Conservation (phyloP, 495 filamentous ascomycete genomes). For the Penicillium salamii region DNA sequence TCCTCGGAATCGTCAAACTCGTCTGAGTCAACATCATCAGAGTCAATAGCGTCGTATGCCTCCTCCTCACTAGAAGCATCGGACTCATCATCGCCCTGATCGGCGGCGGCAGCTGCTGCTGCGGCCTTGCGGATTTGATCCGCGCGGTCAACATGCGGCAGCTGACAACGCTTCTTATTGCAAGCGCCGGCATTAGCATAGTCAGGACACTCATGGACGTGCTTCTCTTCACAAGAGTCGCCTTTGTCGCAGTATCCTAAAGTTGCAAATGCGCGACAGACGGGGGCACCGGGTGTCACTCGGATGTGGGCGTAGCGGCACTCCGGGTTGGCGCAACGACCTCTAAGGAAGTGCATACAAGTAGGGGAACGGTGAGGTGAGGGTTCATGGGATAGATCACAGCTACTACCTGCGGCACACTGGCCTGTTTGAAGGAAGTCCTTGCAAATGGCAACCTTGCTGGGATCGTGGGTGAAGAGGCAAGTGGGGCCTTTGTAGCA, state of each 20-base stretch:
- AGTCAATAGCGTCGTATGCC: constrained; percentile 68
- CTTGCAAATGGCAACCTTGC: constrained; percentile 89
- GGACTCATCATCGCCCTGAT: constrained; percentile 57
- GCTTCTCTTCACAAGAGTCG: constrained; percentile 71
- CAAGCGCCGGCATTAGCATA: constrained; percentile 89
- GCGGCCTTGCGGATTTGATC: constrained; percentile 62
- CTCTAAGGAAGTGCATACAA: constrained; percentile 87
- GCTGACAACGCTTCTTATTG: constrained; percentile 75
- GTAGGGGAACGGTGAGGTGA: constrained; percentile 80
- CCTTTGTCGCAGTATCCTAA: constrained; percentile 92
- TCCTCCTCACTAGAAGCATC: constrained; percentile 86
- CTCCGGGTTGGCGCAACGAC: constrained; percentile 81
- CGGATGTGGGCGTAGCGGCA: constrained; percentile 90
- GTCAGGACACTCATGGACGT: constrained; percentile 89
- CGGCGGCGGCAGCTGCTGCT: constrained; percentile 36
- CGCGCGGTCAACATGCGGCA: constrained; percentile 87
- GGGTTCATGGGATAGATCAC: constrained; percentile 91
- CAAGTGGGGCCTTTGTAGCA: constrained; percentile 79
- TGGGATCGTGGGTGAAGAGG: constrained; percentile 78
- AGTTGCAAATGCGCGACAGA: constrained; percentile 81
- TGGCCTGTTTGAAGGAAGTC: constrained; percentile 76
- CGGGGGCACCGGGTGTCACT: constrained; percentile 74
- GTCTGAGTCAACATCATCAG: constrained; percentile 88
- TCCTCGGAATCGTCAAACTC: constrained; percentile 66
- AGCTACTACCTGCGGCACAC: constrained; percentile 76